Evolutionary conservation across 176 grass and related monocot species (phyloP).

Genomic region (Musa acuminata): DNA sequence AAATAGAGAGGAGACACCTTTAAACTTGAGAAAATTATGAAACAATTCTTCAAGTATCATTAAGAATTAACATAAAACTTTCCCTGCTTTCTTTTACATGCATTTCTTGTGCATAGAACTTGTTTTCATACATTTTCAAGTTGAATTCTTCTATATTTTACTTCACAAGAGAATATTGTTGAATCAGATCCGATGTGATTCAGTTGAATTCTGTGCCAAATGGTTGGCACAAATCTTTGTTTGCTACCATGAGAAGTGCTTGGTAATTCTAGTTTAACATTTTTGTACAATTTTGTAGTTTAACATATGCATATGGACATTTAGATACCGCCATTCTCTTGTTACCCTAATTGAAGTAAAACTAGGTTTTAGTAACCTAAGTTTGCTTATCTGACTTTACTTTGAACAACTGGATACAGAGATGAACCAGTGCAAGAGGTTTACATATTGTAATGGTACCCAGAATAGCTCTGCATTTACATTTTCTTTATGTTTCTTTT

Average conservation of each 20-base stretch:
- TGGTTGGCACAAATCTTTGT: background rate
- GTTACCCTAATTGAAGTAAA: too few relatives aligned
- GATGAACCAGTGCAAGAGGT: too few relatives aligned
- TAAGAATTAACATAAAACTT: too few relatives aligned
- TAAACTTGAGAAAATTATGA: too few relatives aligned
- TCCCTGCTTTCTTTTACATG: background rate
- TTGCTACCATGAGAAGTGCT: background rate
- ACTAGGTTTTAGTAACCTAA: too few relatives aligned
- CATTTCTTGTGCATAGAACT: background rate
- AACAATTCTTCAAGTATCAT: too few relatives aligned
- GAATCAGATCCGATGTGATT: background rate
- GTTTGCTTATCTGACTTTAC: too few relatives aligned
- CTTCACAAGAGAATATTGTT: background rate
- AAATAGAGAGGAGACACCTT: too few relatives aligned
- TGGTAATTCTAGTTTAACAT: background rate
- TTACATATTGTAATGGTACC: background rate
- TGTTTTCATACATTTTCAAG: background rate
- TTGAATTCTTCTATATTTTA: background rate
- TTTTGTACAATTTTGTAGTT: background rate
- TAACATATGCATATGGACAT: background rate
- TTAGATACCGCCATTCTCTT: background rate
- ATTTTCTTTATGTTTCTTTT: conserved; percentile 10
- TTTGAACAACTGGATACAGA: too few relatives aligned
- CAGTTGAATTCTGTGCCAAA: background rate
- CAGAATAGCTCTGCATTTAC: conserved; percentile 8